phyloP scores from a whole-genome alignment of 2,329 filamentous ascomycete genomes.

The Fusarium liriodendri region DNA sequence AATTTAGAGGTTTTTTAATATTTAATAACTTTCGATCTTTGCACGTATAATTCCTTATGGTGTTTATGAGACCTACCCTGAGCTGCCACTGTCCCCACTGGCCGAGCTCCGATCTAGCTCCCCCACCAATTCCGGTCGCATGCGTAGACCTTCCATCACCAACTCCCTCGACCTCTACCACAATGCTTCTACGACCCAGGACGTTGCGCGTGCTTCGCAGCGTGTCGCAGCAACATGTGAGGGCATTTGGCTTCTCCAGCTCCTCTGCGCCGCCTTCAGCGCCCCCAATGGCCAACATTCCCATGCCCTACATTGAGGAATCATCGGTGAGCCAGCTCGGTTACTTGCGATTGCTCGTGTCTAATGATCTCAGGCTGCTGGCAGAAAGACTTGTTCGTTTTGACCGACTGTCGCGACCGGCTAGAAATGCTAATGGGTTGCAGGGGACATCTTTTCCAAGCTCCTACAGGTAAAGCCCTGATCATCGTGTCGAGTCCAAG shows the following conservation, averaged over 20 bases:
- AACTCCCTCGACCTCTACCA: slow-evolving; percentile 21
- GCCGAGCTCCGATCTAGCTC: slow-evolving; percentile 36
- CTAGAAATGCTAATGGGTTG: slow-evolving; percentile 29
- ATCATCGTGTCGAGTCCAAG: neutral
- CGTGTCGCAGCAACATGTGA: slow-evolving; percentile 49
- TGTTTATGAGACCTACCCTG: neutral
- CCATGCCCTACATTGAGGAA: slow-evolving; percentile 68
- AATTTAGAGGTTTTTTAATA: neutral
- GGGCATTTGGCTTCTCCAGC: slow-evolving; percentile 58
- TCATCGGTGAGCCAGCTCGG: slow-evolving; percentile 50
- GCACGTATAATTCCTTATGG: neutral
- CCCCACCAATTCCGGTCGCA: slow-evolving; percentile 40
- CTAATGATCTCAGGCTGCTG: slow-evolving; percentile 70
- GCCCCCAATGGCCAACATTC: slow-evolving; percentile 56
- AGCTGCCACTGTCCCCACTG: neutral
- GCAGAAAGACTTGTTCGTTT: slow-evolving; percentile 79
- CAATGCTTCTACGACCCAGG: slow-evolving; percentile 48
- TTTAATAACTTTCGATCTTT: neutral
- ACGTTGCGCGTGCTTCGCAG: slow-evolving; percentile 48
- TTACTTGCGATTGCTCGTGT: neutral
- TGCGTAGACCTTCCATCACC: slow-evolving; percentile 12
- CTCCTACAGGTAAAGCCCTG: slow-evolving; percentile 71
- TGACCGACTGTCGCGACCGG: no score
- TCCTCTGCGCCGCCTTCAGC: slow-evolving; percentile 39
- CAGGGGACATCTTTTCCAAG: slow-evolving; percentile 86